phyloP scores from a whole-genome alignment of 805 yeast species.

The Cyberlindnera meyerae region DNA sequence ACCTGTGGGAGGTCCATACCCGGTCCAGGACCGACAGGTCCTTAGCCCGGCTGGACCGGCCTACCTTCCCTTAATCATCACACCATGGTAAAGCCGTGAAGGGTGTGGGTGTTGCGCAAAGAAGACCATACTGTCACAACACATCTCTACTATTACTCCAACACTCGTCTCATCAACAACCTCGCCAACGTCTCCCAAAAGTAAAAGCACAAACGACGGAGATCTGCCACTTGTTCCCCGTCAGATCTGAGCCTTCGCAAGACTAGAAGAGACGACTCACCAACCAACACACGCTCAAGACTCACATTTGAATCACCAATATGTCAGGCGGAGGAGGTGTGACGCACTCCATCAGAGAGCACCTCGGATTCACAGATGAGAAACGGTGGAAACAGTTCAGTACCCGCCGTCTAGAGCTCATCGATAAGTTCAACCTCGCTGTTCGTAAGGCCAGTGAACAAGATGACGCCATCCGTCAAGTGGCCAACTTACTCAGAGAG shows the following conservation, averaged over 20 bases:
- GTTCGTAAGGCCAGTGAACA: constrained; percentile 88
- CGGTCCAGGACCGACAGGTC: too few relatives aligned
- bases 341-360: constrained; percentile 38
- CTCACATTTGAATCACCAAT: too few relatives aligned
- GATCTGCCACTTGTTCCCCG: too few relatives aligned
- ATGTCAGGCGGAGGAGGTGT: constrained; percentile 27
- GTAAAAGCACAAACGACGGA: not conserved
- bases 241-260: too few relatives aligned
- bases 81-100: too few relatives aligned
- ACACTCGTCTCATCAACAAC: too few relatives aligned
- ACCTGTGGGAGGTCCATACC: too few relatives aligned
- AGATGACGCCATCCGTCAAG: constrained; percentile 71
- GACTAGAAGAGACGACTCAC: not conserved
- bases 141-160: too few relatives aligned
- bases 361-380: constrained; percentile 75
- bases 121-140: too few relatives aligned
- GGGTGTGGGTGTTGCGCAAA: too few relatives aligned
- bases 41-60: too few relatives aligned
- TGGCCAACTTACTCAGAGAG: constrained; percentile 68
- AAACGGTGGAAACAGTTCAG: constrained; percentile 84
- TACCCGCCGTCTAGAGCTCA: constrained; percentile 83
- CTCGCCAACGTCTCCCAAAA: not conserved
- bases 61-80: too few relatives aligned
- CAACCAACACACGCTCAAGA: not conserved
- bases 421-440: constrained; percentile 60